Evolutionary conservation across 2,329 filamentous ascomycete genomes (phyloP).

Genomic region (Uncinocarpus reesii): DNA sequence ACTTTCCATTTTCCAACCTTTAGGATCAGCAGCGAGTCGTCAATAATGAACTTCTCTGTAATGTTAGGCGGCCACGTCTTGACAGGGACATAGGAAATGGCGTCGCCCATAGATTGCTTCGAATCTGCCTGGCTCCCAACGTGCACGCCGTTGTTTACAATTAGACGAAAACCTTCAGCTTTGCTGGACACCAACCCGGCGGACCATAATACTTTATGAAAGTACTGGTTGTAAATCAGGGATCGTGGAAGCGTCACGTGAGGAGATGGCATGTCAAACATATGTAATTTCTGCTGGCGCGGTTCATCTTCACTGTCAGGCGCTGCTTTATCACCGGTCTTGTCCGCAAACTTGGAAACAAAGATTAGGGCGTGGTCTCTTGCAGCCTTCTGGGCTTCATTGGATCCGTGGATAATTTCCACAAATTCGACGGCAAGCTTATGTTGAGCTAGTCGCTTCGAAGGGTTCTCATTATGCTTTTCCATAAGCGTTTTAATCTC

Average conservation of each 20-base stretch:
- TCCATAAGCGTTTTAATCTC: slow-evolving; percentile 59
- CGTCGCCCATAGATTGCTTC: slow-evolving; percentile 34
- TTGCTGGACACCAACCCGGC: slow-evolving; percentile 44
- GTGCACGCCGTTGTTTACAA: slow-evolving; percentile 42
- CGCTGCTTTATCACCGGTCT: neutral
- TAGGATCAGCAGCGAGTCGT: slow-evolving; percentile 44
- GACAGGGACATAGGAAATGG: slow-evolving; percentile 43
- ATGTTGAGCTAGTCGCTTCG: slow-evolving; percentile 70
- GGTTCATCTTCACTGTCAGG: neutral
- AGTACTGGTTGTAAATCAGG: slow-evolving; percentile 39
- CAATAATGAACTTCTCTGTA: slow-evolving; percentile 42
- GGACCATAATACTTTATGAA: slow-evolving; percentile 42
- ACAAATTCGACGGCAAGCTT: slow-evolving; percentile 72
- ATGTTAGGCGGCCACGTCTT: slow-evolving; percentile 34
- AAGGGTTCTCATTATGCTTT: slow-evolving; percentile 56
- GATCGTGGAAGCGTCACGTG: slow-evolving; percentile 32
- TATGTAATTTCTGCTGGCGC: neutral
- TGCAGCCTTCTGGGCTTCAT: slow-evolving; percentile 54
- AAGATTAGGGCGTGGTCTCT: slow-evolving; percentile 44
- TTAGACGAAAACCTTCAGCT: slow-evolving; percentile 43
- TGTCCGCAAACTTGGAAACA: slow-evolving; percentile 26
- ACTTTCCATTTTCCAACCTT: slow-evolving; percentile 52
- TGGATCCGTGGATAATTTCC: slow-evolving; percentile 62
- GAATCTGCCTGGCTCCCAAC: slow-evolving; percentile 37
- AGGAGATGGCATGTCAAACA: slow-evolving; percentile 12